Conservation (phyloP, 2,329 filamentous ascomycete genomes). For the Fusarium verrucosum region DNA sequence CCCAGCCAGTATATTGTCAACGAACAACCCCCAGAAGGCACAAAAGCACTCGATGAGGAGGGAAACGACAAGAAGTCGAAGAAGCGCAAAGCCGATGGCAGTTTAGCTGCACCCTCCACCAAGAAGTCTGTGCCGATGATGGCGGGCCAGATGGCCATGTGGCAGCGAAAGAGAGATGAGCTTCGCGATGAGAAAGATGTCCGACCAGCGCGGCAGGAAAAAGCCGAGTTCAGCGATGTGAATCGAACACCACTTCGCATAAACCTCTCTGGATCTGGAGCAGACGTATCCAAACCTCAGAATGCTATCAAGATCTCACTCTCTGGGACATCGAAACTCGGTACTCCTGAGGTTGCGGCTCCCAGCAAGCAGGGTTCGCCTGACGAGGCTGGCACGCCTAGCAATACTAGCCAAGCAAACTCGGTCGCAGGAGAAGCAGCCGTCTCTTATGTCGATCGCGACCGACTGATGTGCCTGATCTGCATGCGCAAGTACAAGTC, state of each 20-base stretch:
- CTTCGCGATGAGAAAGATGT: constrained; percentile 44
- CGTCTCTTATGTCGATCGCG: constrained; percentile 67
- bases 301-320: constrained; percentile 49
- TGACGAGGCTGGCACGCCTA: constrained; percentile 5
- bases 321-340: constrained; percentile 36
- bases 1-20: constrained; percentile 71
- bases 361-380: constrained; percentile 20
- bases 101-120: constrained; percentile 38
- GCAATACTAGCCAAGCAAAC: neutral
- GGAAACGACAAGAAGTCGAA: constrained; percentile 55
- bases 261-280: constrained; percentile 27
- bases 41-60: constrained; percentile 41
- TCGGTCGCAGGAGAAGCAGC: constrained; percentile 6
- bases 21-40: constrained; percentile 54
- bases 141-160: constrained; percentile 56
- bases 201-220: constrained; percentile 2
- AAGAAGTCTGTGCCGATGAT: constrained; percentile 57
- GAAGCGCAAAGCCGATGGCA: constrained; percentile 63
- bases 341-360: constrained; percentile 11
- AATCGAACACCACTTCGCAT: constrained; percentile 38
- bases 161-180: constrained; percentile 57
- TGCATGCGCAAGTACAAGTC: constrained; percentile 60
- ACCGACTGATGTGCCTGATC: constrained; percentile 57
- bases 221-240: constrained; percentile 22
- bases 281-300: constrained; percentile 32